phyloP scores from a whole-genome alignment of 2,329 filamentous ascomycete genomes.

The Sphaerulina populicola region DNA sequence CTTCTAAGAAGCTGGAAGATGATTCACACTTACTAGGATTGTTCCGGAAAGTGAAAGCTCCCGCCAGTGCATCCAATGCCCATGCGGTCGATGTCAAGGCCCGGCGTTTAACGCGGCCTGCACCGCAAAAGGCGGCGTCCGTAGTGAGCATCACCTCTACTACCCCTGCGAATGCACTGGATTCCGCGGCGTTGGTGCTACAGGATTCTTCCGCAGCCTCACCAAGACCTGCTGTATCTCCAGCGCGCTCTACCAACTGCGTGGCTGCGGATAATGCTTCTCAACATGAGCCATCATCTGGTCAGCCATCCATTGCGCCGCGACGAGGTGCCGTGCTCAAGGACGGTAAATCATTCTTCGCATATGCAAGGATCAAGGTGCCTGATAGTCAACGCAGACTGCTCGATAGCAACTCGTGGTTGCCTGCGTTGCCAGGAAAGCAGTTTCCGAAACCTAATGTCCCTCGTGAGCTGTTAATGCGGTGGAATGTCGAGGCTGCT shows the following conservation, averaged over 20 bases:
- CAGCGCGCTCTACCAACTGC: not conserved
- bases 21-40: not conserved
- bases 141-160: not conserved
- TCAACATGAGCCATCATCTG: not conserved
- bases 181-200: not conserved
- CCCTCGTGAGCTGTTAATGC: conserved; percentile 31
- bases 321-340: not conserved
- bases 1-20: not conserved
- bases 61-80: not conserved
- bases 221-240: not conserved
- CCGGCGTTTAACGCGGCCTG: not conserved
- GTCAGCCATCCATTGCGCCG: not conserved
- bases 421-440: conserved; percentile 32
- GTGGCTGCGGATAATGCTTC: not conserved
- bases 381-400: conserved; percentile 44
- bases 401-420: conserved; percentile 38
- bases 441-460: conserved; percentile 35
- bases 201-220: not conserved
- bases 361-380: conserved; percentile 27
- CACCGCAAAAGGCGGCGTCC: not conserved
- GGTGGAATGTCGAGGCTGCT: conserved; percentile 20
- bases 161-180: not conserved
- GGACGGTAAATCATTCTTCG: not conserved
- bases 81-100: not conserved
- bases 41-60: not conserved